phyloP scores from a whole-genome alignment of 2,329 filamentous ascomycete species.

The Clarireedia paspali region DNA sequence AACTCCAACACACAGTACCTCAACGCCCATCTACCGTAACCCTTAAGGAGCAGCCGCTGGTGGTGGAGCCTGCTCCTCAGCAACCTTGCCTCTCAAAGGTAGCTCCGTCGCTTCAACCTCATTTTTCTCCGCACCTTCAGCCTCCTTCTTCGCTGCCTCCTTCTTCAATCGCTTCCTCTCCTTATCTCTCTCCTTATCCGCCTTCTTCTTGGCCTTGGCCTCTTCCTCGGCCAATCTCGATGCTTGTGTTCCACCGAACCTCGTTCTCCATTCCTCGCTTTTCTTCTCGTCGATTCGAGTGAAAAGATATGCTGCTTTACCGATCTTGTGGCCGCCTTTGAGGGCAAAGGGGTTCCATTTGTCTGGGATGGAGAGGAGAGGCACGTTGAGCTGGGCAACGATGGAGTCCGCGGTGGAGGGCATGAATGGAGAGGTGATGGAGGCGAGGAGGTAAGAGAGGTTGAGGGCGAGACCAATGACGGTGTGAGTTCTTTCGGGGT shows the following conservation, averaged over 20 bases:
- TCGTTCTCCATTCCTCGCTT: slow-evolving; percentile 73
- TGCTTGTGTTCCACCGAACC: slow-evolving; percentile 60
- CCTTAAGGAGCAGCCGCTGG: slow-evolving; percentile 25
- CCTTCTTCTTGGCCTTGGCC: slow-evolving; percentile 34
- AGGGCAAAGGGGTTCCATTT: slow-evolving; percentile 56
- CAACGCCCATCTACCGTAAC: background rate
- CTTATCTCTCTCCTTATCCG: slow-evolving; percentile 34
- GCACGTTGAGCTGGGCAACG: slow-evolving; percentile 62
- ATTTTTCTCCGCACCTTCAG: slow-evolving; percentile 24
- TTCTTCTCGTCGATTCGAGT: slow-evolving; percentile 75
- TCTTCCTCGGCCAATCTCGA: slow-evolving; percentile 65
- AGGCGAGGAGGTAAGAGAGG: slow-evolving; percentile 73
- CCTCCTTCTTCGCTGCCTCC: slow-evolving; percentile 29
- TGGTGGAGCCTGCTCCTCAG: slow-evolving; percentile 29
- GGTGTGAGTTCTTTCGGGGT: slow-evolving; percentile 32
- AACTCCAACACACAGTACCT: slow-evolving; percentile 17
- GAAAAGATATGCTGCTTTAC: slow-evolving; percentile 73
- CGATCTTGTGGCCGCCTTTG: slow-evolving; percentile 70
- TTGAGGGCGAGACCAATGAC: slow-evolving; percentile 72
- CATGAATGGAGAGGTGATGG: slow-evolving; percentile 76
- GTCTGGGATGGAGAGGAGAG: slow-evolving; percentile 54
- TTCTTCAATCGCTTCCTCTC: slow-evolving; percentile 39
- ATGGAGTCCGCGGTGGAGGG: slow-evolving; percentile 71
- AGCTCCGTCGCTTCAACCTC: slow-evolving; percentile 15
- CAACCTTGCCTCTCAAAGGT: slow-evolving; percentile 23